These are phyloP conservation scores for Mrakia frigida DNA, from an alignment of 768 basidiomycete species.

Conservation along the genomic window DNA sequence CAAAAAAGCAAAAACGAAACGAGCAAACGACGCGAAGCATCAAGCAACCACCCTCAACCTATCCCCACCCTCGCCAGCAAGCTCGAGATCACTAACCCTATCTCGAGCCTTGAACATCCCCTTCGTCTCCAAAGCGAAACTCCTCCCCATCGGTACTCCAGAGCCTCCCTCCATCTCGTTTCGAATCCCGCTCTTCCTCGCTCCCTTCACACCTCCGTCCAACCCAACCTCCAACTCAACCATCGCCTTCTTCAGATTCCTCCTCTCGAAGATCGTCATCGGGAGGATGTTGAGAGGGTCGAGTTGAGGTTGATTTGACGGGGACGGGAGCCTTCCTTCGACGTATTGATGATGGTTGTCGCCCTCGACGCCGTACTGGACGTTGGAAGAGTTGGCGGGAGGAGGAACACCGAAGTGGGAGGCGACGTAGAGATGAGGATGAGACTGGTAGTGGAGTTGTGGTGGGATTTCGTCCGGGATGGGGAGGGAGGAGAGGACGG, in stretches of 20 bases:
- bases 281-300: neutral
- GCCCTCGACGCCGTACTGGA: neutral
- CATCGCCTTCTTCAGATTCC: neutral
- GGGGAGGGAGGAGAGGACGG: neutral
- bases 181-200: neutral
- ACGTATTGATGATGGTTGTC: constrained; percentile 1
- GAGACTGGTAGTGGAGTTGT: neutral
- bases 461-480: neutral
- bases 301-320: neutral
- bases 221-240: neutral
- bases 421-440: constrained; percentile 1
- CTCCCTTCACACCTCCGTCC: neutral
- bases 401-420: neutral
- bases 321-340: neutral
- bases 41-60: no score
- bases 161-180: neutral
- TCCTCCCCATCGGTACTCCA: neutral
- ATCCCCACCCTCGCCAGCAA: no score
- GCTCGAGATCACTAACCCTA: neutral
- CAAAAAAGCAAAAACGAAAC: no score
- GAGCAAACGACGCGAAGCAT: no score
- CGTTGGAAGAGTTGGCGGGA: neutral
- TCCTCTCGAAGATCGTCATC: constrained; percentile 1
- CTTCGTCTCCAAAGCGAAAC: neutral
- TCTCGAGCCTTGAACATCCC: neutral